Evolutionary conservation across 2,329 filamentous ascomycete species (phyloP), one percentile per base, ranked within the genome.

Genomic region (Colletotrichum horii): DNA sequence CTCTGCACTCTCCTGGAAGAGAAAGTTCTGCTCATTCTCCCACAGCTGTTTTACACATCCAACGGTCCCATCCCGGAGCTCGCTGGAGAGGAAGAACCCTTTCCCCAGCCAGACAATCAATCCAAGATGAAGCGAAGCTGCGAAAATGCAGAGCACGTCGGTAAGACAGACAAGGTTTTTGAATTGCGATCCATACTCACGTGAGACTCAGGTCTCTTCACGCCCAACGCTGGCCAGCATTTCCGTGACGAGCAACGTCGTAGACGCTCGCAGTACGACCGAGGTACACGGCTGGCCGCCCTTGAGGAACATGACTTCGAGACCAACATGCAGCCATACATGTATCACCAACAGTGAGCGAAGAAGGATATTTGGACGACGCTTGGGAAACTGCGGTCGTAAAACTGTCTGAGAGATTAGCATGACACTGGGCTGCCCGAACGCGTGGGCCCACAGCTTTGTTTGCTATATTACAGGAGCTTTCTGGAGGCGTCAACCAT

Each of bases 121-220:
- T 94, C 94, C 1, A 98, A 98, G 86, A 93, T 97, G 89, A 94
- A 95, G 85, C 91, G 96, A 76, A 97, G 94, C 79, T 94, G 94
- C 76, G 94, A 97, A 82, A 97, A 97, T 82, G 95, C 95, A 3
- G 94, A 95, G 82, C 93, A 95, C 81, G 92, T 96, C 79, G 96
- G 96, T 92, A 83, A 83, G 70, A 22, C 9, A 93, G 89, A 68
- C 71, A 14, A 24, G 4, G 22, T 12, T 22, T 6, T 12, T 19
- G 11, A 7, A 62, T 28, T 8, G 16, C 38, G 14, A 52, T 34
- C 14, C 19, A 16, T 62, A 22, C 30, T 69, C 32, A 71, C 22
- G 19, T 9, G 64, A 48, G 32, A 48, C n/a, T 38, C 58, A 95
- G 93, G 93, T 1, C 89, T 98, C 0, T 98, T 96, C 83, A 95